Conservation (phyloP, 768 basidiomycete genomes). For the Lactarius sp. region DNA sequence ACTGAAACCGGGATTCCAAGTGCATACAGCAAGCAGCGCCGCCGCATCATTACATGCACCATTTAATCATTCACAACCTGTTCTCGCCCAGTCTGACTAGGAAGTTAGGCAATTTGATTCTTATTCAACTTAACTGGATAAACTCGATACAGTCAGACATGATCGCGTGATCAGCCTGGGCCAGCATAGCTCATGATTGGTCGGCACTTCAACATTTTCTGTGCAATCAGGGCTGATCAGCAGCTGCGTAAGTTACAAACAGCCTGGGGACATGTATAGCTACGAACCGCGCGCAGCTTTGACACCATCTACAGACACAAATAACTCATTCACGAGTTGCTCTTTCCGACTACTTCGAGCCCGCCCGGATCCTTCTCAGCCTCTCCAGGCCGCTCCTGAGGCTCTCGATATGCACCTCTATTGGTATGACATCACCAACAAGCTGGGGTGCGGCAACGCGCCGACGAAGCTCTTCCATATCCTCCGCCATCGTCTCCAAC, state of each 20-base stretch:
- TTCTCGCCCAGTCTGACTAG: too few species aligned
- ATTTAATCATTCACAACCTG: too few species aligned
- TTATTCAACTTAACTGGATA: too few species aligned
- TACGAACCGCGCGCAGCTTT: neutral
- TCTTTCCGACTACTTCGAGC: slow-evolving; percentile 45
- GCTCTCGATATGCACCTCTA: slow-evolving; percentile 72
- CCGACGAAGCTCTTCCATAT: slow-evolving; percentile 73
- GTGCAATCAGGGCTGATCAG: too few species aligned
- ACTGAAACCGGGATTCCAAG: too few species aligned
- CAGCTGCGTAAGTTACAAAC: too few species aligned
- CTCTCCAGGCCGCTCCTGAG: slow-evolving; percentile 59
- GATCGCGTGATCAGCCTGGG: too few species aligned
- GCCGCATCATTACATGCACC: too few species aligned
- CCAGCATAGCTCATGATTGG: neutral
- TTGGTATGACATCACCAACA: slow-evolving; percentile 51
- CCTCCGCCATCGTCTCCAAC: slow-evolving; percentile 58
- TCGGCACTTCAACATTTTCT: too few species aligned
- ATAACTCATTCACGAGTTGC: slow-evolving; percentile 32
- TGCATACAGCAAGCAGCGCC: too few species aligned
- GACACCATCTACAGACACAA: neutral
- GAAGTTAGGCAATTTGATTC: too few species aligned
- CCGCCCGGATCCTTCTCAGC: slow-evolving; percentile 51
- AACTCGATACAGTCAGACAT: too few species aligned
- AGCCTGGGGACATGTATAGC: neutral
- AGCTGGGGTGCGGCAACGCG: slow-evolving; percentile 65